These are phyloP conservation scores for Rhododendron simsii DNA, from an alignment of 148 eudicot species.

Conservation along the genomic window DNA sequence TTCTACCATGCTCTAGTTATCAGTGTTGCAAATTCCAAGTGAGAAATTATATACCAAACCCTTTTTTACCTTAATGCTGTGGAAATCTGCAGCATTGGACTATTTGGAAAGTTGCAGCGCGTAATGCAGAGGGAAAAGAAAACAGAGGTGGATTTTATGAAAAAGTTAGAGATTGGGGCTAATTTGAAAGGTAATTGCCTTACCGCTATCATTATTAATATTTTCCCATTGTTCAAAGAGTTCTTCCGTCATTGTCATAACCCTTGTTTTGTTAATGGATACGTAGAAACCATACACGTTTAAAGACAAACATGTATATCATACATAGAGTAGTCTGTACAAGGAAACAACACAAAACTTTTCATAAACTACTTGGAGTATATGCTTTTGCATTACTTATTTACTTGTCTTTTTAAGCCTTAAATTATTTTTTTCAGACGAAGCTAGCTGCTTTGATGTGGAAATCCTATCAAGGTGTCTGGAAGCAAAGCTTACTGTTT, in stretches of 20 bases:
- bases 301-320: not conserved
- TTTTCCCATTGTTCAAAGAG: not conserved
- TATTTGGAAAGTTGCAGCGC: constrained; percentile 65
- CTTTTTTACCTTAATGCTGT: constrained; percentile 12
- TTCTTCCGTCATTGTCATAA: not conserved
- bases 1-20: not conserved
- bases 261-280: not conserved
- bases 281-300: not conserved
- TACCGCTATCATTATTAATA: not conserved
- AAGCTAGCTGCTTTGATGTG: constrained; percentile 55
- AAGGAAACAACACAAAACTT: not conserved
- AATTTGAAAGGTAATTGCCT: constrained; percentile 38
- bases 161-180: constrained; percentile 41
- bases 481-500: constrained; percentile 83
- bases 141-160: constrained; percentile 45
- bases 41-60: not conserved
- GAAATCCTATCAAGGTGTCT: constrained; percentile 66
- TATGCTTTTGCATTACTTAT: not conserved
- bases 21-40: not conserved
- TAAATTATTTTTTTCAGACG: constrained; percentile 28
- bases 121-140: constrained; percentile 73
- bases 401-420: not conserved
- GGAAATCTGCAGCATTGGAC: constrained; percentile 40
- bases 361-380: not conserved
- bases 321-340: not conserved